Conservation (phyloP, 495 filamentous ascomycete genomes). For the Daldinia caldariorum region DNA sequence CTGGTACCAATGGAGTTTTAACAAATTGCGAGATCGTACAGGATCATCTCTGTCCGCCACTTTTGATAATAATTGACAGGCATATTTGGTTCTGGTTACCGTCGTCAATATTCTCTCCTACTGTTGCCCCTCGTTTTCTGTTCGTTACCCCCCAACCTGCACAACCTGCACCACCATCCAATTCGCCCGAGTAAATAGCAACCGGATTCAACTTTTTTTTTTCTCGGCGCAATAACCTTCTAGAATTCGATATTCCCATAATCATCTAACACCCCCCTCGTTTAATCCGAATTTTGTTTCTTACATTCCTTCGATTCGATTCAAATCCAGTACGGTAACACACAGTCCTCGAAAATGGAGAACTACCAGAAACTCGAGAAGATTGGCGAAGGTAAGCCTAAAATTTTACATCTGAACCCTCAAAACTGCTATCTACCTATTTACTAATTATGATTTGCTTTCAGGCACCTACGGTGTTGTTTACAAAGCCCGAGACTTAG, state of each 20-base stretch:
- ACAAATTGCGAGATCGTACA: slow-evolving; percentile 4
- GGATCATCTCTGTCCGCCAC: slow-evolving; percentile 34
- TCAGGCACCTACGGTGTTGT: slow-evolving; percentile 92
- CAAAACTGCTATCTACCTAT: neutral
- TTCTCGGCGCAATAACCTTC: slow-evolving; percentile 9
- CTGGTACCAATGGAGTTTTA: slow-evolving; percentile 37
- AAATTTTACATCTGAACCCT: neutral
- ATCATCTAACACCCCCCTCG: neutral
- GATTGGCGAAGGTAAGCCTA: slow-evolving; percentile 88
- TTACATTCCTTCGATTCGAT: slow-evolving; percentile 24
- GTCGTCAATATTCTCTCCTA: slow-evolving; percentile 28
- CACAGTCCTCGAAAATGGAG: slow-evolving; percentile 72
- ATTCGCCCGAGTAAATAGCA: slow-evolving; percentile 34
- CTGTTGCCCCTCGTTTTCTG: slow-evolving; percentile 41
- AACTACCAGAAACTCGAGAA: slow-evolving; percentile 99
- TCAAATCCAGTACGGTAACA: slow-evolving; percentile 14
- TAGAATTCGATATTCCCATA: slow-evolving; percentile 13
- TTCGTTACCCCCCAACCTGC: slow-evolving; percentile 31
- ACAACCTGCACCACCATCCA: slow-evolving; percentile 17
- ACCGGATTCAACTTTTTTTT: slow-evolving; percentile 22
- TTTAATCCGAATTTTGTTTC: slow-evolving; percentile 22
- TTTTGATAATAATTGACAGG: slow-evolving; percentile 3
- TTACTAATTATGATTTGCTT: neutral
- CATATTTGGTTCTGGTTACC: slow-evolving; percentile 1
- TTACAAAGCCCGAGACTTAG: slow-evolving; percentile 88